Base-by-base conservation (phyloP, 495 filamentous ascomycete species). In the Penicillium maclennaniae region DNA sequence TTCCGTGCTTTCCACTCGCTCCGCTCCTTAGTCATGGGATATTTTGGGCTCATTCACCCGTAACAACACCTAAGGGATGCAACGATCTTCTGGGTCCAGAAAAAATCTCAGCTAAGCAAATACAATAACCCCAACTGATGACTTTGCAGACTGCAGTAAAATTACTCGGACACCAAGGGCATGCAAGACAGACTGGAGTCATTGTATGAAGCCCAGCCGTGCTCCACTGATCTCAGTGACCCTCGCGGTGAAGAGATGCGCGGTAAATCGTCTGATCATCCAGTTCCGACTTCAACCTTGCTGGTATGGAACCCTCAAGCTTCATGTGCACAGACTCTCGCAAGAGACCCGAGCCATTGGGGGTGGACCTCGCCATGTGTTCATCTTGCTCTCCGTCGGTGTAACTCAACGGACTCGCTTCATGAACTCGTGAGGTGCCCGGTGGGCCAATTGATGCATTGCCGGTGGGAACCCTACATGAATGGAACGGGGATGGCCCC, bases 241-340 rank as follows among this genome's bases (percentile, higher is more conserved):
- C 15, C 42, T 20, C 27, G 16, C 27, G 48, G 38, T 43, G 23
- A 41, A 23, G 47, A 54, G 46, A 47, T 55, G 62, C 51, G 60
- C 49, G 60, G 60, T 54, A 52, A 54, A 63, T 60, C 51, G 46
- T 60, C 37, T 17, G 43, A 57, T 54, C 53, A 37, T 19, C 51
- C 43, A 48, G 51, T 49, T 21, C 37, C 40, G 40, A 15, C 44
- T 36, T 28, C 27, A 53, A 56, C 60, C 59, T 56, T 62, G 46
- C 59, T 47, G 59, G 40, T 47, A 39, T 25, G 31, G 31, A 12
- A 12, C 31, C 31, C 31, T 34, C 4, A 14, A 34, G 31, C 10
- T 34, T 34, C 31, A 10, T 14, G 10, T 12, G 31, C 31, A 34
- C 31, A 12, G 31, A 34, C 31, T 12, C 5, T 23, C 23, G 5